phyloP scores from a whole-genome alignment of 192 early-diverging fungal genomes.

The Coemansia sp. region DNA sequence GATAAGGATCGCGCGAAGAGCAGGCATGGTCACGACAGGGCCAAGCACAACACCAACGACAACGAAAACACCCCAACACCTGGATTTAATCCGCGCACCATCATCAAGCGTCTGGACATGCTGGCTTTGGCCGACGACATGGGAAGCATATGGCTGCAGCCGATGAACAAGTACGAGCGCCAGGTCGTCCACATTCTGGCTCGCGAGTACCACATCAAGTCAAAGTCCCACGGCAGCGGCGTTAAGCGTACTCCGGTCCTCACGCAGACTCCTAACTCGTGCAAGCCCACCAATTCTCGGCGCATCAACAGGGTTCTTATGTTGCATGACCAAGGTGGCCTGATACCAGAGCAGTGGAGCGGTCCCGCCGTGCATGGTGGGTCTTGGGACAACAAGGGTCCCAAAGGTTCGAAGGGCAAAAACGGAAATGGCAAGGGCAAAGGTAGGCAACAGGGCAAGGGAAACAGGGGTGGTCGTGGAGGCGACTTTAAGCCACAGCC shows the following conservation, averaged over 20 bases:
- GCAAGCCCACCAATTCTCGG: constrained; percentile 21
- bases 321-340: constrained; percentile 33
- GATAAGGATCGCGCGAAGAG: constrained; percentile 16
- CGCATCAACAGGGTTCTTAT: constrained; percentile 36
- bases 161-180: constrained; percentile 47
- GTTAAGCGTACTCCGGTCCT: constrained; percentile 33
- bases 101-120: constrained; percentile 36
- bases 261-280: constrained; percentile 24
- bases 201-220: constrained; percentile 45
- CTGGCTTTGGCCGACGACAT: constrained; percentile 27
- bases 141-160: constrained; percentile 49
- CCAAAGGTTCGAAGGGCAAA: background rate
- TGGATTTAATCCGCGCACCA: constrained; percentile 33
- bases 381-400: background rate
- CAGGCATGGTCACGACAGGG: constrained; percentile 13
- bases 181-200: constrained; percentile 45
- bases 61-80: constrained; percentile 8
- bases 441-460: background rate
- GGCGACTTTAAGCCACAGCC: background rate
- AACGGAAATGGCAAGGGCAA: constrained; percentile 9
- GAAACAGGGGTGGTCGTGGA: background rate
- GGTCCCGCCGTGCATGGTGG: constrained; percentile 11
- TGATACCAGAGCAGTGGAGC: constrained; percentile 29
- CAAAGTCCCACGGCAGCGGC: constrained; percentile 45
- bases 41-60: background rate